Percentiles rank a stretch among this genome's conserved stretches.
phyloP scores from a whole-genome alignment of 2,329 filamentous ascomycete genomes.

The Xylariaceae sp. region DNA sequence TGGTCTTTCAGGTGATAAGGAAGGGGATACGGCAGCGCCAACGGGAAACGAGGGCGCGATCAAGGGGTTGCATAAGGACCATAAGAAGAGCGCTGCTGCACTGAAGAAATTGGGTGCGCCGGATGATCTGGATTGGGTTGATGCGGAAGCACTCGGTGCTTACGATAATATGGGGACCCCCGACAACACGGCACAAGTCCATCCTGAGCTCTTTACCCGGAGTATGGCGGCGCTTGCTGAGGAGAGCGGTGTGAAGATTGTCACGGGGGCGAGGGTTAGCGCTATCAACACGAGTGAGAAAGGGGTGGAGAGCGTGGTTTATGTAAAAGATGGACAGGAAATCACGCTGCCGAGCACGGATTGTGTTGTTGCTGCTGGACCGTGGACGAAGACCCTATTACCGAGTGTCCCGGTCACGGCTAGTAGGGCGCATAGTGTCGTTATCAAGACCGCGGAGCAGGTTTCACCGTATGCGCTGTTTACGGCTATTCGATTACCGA shows the following conservation, averaged over 20 bases:
- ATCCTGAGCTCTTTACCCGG: conserved; percentile 74
- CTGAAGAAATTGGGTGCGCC: conserved; percentile 37
- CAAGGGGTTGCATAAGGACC: conserved; percentile 31
- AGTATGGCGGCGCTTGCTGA: conserved; percentile 66
- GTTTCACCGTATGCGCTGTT: conserved; percentile 65
- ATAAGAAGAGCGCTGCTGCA: conserved; percentile 27
- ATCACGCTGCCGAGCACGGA: conserved; percentile 28
- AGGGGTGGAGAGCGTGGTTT: conserved; percentile 30
- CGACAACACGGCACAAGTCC: conserved; percentile 70
- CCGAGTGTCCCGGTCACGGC: conserved; percentile 42
- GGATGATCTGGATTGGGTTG: conserved; percentile 69
- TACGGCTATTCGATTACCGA: conserved; percentile 64
- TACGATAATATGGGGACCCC: conserved; percentile 44
- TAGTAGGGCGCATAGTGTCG: conserved; percentile 45
- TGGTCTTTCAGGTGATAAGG: conserved; percentile 9
- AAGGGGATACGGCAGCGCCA: background rate
- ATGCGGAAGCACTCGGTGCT: conserved; percentile 43
- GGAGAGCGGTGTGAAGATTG: conserved; percentile 58
- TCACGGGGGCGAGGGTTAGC: conserved; percentile 32
- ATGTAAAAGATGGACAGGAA: conserved; percentile 25
- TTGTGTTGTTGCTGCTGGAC: conserved; percentile 40
- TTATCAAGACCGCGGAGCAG: conserved; percentile 37
- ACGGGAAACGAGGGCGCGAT: conserved; percentile 8
- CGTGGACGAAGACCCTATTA: conserved; percentile 45
- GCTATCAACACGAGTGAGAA: conserved; percentile 23